phyloP scores from a whole-genome alignment of 495 filamentous ascomycete genomes.

The Penicillium canariense region DNA sequence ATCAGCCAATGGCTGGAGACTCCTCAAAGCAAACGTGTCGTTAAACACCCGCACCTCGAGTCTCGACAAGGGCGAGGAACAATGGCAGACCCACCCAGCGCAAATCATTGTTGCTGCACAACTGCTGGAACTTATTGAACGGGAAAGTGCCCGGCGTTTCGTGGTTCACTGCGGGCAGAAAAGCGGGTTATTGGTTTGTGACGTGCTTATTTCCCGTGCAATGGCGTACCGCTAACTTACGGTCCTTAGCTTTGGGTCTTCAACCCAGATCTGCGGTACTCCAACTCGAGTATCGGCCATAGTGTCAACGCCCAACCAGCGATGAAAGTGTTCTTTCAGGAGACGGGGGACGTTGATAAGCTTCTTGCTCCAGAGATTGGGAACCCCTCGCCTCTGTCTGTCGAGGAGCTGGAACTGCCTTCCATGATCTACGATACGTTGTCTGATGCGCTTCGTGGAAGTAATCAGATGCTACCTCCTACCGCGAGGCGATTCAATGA shows the following conservation, averaged over 20 bases:
- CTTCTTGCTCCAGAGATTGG: constrained; percentile 52
- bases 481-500: constrained; percentile 56
- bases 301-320: constrained; percentile 45
- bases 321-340: constrained; percentile 65
- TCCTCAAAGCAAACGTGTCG: constrained; percentile 52
- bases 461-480: constrained; percentile 53
- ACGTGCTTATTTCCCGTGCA: not conserved
- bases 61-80: not conserved
- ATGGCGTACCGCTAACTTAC: constrained; percentile 24
- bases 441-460: constrained; percentile 39
- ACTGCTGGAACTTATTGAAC: constrained; percentile 49
- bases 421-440: constrained; percentile 45
- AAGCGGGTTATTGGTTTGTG: constrained; percentile 42
- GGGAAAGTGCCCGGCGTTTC: constrained; percentile 49
- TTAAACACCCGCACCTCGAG: constrained; percentile 16
- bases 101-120: constrained; percentile 54
- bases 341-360: constrained; percentile 48
- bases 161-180: constrained; percentile 41
- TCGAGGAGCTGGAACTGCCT: constrained; percentile 67
- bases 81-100: constrained; percentile 39
- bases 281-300: constrained; percentile 42
- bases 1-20: constrained; percentile 39
- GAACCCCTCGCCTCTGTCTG: constrained; percentile 41
- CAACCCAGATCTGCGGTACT: constrained; percentile 64
- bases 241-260: constrained; percentile 61